Base-by-base conservation (phyloP, 2,329 filamentous ascomycete genomes). In the Sporothrix pallida region DNA sequence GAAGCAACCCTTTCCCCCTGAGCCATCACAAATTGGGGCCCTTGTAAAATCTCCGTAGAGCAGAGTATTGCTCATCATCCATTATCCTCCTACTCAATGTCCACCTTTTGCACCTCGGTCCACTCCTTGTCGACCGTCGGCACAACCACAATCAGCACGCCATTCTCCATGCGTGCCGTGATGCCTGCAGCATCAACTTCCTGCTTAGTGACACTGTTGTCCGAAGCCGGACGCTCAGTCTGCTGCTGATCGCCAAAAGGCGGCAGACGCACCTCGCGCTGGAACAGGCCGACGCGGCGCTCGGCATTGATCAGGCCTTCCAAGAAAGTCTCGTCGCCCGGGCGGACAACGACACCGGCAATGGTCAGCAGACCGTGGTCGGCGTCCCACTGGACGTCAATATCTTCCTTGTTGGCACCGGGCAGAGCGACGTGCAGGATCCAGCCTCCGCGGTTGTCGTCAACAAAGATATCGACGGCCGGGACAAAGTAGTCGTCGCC, bases 151-250 rank as follows among this genome's bases (percentile, higher is more conserved):
- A 91, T 84, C 77, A 97, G 81, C 0, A 97, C 84, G 5, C 93
- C 93, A 79, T 96, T 92, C 81, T 94, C 91, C 82, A 97, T 86
- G 83, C 90, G 93, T 2, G 93, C 93, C 2, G 85, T 87, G 79
- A 96, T 95, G 31, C 82, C 85, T 68, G 91, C 87, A 0, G 85
- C 87, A 78, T 94, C 91, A 17, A 96, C 84, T 76, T 87, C 86
- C 9, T 84, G 83, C 70, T 83, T 78, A 68, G 31, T 60, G 9
- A 26, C 70, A 15, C 13, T 31, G 26, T n/a, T 67, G 62, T 67
- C 42, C n/a, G 20, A 48, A 7, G n/a, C 37, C 10, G 62, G n/a
- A 8, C 56, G 26, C 5, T 60, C 56, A 8, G 23, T 12, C 56
- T 60, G 56, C 56, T n/a, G 12, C 67, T 70, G 63, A 12, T 71